Evolutionary conservation across 2,329 filamentous ascomycete genomes (phyloP).

Genomic region (Fusarium begoniae): DNA sequence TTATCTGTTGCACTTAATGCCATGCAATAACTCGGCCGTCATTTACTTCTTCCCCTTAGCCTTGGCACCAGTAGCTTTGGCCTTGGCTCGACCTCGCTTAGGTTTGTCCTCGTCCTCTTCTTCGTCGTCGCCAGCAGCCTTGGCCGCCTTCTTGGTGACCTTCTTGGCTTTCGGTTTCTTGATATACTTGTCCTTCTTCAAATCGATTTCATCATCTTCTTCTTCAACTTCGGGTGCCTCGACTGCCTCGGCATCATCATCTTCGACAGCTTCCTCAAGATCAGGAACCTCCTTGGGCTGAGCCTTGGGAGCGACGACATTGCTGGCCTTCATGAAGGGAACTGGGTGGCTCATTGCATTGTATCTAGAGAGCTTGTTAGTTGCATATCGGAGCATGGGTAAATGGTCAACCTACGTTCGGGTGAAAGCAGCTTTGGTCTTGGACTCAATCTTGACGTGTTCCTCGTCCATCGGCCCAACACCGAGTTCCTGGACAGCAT

Average conservation of each 20-base stretch:
- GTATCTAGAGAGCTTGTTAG: constrained; percentile 65
- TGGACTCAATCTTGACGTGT: constrained; percentile 78
- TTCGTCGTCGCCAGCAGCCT: constrained; percentile 57
- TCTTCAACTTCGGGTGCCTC: constrained; percentile 70
- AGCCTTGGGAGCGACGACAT: constrained; percentile 76
- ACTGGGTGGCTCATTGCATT: constrained; percentile 87
- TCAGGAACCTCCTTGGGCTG: constrained; percentile 82
- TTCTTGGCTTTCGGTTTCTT: constrained; percentile 83
- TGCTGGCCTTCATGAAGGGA: constrained; percentile 95
- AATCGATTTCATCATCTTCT: constrained; percentile 76
- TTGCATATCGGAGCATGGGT: not conserved
- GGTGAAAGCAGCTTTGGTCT: constrained; percentile 91
- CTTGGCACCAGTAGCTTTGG: constrained; percentile 53
- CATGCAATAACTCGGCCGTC: not conserved
- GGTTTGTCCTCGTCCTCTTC: constrained; percentile 57
- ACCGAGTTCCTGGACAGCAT: constrained; percentile 89
- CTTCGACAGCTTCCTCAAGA: constrained; percentile 94
- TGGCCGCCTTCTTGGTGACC: constrained; percentile 54
- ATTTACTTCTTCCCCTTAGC: constrained; percentile 58
- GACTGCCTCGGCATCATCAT: constrained; percentile 76
- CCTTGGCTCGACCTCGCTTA: constrained; percentile 58
- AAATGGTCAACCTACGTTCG: constrained; percentile 70
- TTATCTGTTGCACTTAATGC: constrained; percentile 1
- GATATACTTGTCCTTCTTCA: constrained; percentile 96
- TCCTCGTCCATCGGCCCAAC: constrained; percentile 85